A percentile compares a stretch with the other conserved stretches of the same genome.
Evolutionary conservation across 352 stramenopile species (phyloP).

Genomic region (Globisporangium orthogonon): DNA sequence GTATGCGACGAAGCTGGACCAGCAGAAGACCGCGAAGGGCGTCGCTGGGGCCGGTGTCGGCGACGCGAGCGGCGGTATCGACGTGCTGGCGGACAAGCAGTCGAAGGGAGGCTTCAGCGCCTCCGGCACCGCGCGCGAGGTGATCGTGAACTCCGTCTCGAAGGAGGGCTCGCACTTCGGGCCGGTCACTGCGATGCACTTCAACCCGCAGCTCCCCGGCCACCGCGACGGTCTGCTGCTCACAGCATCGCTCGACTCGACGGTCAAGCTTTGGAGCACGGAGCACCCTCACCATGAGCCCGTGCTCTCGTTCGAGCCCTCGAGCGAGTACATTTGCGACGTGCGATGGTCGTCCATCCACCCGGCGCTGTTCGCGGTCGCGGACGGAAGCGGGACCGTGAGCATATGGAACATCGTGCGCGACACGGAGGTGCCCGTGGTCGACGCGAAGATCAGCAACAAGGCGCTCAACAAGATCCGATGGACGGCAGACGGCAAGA

Average conservation of each 20-base stretch:
- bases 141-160: constrained; percentile 61
- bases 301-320: constrained; percentile 80
- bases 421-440: constrained; percentile 68
- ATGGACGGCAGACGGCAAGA: constrained; percentile 76
- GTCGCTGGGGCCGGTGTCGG: constrained; percentile 9
- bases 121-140: constrained; percentile 33
- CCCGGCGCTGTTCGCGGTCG: constrained; percentile 76
- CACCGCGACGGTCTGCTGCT: constrained; percentile 76
- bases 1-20: constrained; percentile 69
- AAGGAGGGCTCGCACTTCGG: constrained; percentile 75
- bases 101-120: constrained; percentile 18
- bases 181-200: constrained; percentile 80
- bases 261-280: constrained; percentile 83
- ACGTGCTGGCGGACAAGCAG: constrained; percentile 29
- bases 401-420: constrained; percentile 85
- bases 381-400: constrained; percentile 60
- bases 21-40: constrained; percentile 58
- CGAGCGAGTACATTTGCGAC: constrained; percentile 86
- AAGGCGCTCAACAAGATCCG: constrained; percentile 83
- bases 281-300: constrained; percentile 64
- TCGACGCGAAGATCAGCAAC: constrained; percentile 59
- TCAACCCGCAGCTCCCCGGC: constrained; percentile 63
- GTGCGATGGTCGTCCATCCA: constrained; percentile 80
- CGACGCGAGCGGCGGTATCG: constrained; percentile 11
- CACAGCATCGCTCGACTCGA: constrained; percentile 83